Evolutionary conservation across 768 basidiomycete genomes (phyloP).

Genomic region (Lentinula aciculospora): DNA sequence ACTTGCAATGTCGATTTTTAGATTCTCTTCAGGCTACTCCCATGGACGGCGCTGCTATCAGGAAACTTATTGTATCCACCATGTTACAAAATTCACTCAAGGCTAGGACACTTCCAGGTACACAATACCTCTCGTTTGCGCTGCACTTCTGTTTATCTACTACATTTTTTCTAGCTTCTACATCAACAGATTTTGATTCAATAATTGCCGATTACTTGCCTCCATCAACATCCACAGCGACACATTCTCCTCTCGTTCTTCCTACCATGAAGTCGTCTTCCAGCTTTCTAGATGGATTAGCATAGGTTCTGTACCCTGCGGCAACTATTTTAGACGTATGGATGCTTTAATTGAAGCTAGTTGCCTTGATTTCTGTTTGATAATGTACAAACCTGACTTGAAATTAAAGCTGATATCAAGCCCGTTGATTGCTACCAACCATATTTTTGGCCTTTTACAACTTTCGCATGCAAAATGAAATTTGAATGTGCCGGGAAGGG

Average conservation of each 20-base stretch:
- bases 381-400: too few relatives aligned
- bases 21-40: conserved; percentile 22
- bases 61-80: conserved; percentile 57
- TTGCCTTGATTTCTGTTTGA: too few relatives aligned
- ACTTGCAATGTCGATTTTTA: neutral
- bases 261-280: conserved; percentile 15
- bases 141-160: conserved; percentile 9
- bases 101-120: conserved; percentile 43
- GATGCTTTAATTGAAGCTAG: neutral
- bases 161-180: conserved; percentile 27
- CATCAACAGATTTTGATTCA: conserved; percentile 61
- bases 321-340: neutral
- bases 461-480: neutral
- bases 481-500: neutral
- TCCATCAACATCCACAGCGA: conserved; percentile 9
- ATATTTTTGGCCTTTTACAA: neutral
- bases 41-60: conserved; percentile 60
- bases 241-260: conserved; percentile 13
- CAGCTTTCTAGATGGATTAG: conserved; percentile 38
- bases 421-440: too few relatives aligned
- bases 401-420: too few relatives aligned
- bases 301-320: conserved; percentile 12
- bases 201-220: conserved; percentile 72
- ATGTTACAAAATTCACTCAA: conserved; percentile 52
- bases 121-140: conserved; percentile 1